Evolutionary conservation across 2,329 filamentous ascomycete genomes (phyloP), one percentile per base, ranked within the genome.

Genomic region (Pseudogymnoascus sp.): DNA sequence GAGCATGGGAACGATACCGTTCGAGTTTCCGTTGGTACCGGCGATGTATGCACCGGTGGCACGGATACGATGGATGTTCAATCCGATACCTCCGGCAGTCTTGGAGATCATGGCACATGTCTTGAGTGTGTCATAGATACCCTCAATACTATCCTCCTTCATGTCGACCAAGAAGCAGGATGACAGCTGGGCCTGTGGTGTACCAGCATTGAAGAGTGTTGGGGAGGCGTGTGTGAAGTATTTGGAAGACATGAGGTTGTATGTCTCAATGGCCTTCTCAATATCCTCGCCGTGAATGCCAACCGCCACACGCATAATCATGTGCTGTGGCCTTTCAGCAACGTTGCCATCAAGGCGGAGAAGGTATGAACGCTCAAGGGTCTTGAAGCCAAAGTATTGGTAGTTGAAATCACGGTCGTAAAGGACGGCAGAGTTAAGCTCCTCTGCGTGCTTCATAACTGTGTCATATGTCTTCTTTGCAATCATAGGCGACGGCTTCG

Each of bases 391-490:
- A 72, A 99, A 99, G 80, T 96, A 99, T 80, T 99, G 94, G 82
- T 99, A 99, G 84, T 97, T 97, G 84, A 99, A 99, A 75, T 99
- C 94, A 69, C 94, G 89, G 79, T 99, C 94, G 72, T 97, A 99
- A 71, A 99, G 93, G 74, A 99, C 97, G 71, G 94, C 94, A 45
- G 93, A 97, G 82, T 99, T 96, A 63, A 99, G 84, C 78, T 99
- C 94, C 62, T 96, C 94, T 71, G 91, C 92, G 77, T 99, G 92
- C 72, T 89, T 90, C 89, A 96, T 94, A 67, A 99, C 89, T 66
- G 86, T 91, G 70, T 97, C 90, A 74, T 96, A 96, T 58, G 89
- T 95, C 69, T 89, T 81, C 72, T 93, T 80, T 45, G 93, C 92
- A 73, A 99, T 97, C 94, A 99, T 99, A 62, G 94, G 93, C 59